Conservation (phyloP, 2,329 filamentous ascomycete species). For the Verticillium alfalfae region DNA sequence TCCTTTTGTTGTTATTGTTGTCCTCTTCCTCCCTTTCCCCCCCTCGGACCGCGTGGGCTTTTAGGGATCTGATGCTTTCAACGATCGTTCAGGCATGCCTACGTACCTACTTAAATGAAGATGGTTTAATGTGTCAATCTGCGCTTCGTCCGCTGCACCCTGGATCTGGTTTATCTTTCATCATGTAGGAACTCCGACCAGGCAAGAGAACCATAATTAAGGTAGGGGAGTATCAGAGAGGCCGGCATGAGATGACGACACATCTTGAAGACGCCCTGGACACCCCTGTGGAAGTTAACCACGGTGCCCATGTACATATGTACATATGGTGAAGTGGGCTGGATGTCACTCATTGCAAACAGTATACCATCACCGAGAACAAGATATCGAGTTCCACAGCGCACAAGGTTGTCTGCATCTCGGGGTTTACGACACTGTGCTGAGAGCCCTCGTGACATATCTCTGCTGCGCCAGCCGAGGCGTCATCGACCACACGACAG, state of each 20-base stretch:
- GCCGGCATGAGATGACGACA: neutral
- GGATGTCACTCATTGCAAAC: neutral
- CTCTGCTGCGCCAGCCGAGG: neutral
- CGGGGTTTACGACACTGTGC: neutral
- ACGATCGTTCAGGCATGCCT: slow-evolving; percentile 14
- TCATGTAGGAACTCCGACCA: neutral
- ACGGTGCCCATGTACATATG: neutral
- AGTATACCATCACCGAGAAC: neutral
- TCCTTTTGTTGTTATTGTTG: slow-evolving; percentile 7
- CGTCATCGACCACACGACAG: neutral
- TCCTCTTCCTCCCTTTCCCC: slow-evolving; percentile 9
- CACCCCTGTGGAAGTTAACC: neutral
- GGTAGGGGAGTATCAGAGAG: neutral
- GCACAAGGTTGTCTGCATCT: neutral
- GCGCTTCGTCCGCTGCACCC: neutral
- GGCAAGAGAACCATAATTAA: neutral
- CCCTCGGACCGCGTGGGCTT: slow-evolving; percentile 7
- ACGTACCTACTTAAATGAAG: slow-evolving; percentile 14
- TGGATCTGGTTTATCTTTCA: neutral
- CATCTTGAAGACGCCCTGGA: neutral
- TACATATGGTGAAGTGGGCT: neutral
- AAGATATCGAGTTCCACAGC: neutral
- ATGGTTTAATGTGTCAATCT: slow-evolving; percentile 5
- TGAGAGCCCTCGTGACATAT: neutral
- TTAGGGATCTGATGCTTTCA: slow-evolving; percentile 11